Percentiles rank a stretch among this genome's conserved stretches.
These are phyloP conservation scores for Suillus subalutaceus DNA, from an alignment of 768 basidiomycete genomes.

Conservation along the genomic window DNA sequence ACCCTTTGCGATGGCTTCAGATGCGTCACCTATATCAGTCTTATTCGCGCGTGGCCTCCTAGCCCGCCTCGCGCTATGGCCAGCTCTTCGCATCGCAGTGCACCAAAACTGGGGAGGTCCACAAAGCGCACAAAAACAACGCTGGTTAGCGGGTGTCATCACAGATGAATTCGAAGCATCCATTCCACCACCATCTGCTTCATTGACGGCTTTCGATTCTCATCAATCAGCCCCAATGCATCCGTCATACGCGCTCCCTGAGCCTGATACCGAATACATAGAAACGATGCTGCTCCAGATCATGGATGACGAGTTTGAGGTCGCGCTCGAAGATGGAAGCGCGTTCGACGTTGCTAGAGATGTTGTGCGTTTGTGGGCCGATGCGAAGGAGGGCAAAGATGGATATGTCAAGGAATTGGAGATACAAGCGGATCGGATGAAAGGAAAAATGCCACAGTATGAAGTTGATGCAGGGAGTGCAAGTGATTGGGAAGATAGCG, in stretches of 20 bases:
- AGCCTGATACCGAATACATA: slow-evolving; percentile 73
- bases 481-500: slow-evolving; percentile 51
- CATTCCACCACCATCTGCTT: slow-evolving; percentile 33
- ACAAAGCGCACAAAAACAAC: slow-evolving; percentile 69
- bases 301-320: slow-evolving; percentile 88
- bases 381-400: slow-evolving; percentile 46
- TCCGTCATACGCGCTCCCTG: slow-evolving; percentile 13
- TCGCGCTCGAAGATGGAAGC: slow-evolving; percentile 82
- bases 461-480: slow-evolving; percentile 43
- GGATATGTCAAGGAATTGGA: slow-evolving; percentile 65
- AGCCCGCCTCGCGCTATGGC: slow-evolving; percentile 82
- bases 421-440: slow-evolving; percentile 56
- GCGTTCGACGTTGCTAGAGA: slow-evolving; percentile 74
- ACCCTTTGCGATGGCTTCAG: slow-evolving; percentile 2
- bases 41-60: slow-evolving; percentile 88
- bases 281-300: slow-evolving; percentile 83
- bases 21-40: slow-evolving; percentile 48
- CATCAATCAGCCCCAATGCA: not conserved
- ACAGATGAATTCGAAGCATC: slow-evolving; percentile 78
- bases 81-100: slow-evolving; percentile 84
- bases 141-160: slow-evolving; percentile 81
- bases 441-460: slow-evolving; percentile 56
- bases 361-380: slow-evolving; percentile 69
- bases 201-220: not conserved
- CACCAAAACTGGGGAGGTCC: slow-evolving; percentile 88